A percentile compares a stretch with the other conserved stretches of the same genome.
Evolutionary conservation across 2,329 filamentous ascomycete species (phyloP).

Genomic region (Penicillium decumbens): DNA sequence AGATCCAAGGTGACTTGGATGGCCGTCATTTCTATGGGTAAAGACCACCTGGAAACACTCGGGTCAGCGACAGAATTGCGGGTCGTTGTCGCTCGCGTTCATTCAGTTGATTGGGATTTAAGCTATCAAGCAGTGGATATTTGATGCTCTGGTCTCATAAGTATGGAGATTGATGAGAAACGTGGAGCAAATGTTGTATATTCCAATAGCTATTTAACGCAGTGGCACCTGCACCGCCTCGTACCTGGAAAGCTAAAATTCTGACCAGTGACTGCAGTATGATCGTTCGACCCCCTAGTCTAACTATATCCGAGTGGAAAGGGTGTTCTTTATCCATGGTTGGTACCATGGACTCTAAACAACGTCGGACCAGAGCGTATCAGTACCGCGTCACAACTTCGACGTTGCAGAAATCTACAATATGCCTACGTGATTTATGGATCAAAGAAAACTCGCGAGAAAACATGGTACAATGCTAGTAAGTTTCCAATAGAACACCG

Average conservation of each 20-base stretch:
- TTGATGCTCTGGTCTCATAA: neutral
- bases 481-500: slow-evolving; percentile 1
- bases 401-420: neutral
- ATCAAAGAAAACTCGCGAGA: neutral
- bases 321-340: neutral
- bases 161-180: neutral
- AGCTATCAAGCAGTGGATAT: neutral
- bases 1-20: too few relatives aligned
- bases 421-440: neutral
- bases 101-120: neutral
- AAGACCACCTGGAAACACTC: neutral
- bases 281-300: neutral
- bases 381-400: neutral
- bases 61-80: neutral
- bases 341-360: neutral
- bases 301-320: neutral
- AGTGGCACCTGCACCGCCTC: neutral
- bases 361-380: neutral
- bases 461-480: neutral
- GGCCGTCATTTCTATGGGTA: neutral
- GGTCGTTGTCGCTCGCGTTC: neutral
- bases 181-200: neutral
- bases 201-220: neutral
- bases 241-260: neutral
- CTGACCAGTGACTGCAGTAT: neutral